These are phyloP conservation scores for Acacia melanoxylon DNA, from an alignment of 306 rosid genomes.

Conservation along the genomic window DNA sequence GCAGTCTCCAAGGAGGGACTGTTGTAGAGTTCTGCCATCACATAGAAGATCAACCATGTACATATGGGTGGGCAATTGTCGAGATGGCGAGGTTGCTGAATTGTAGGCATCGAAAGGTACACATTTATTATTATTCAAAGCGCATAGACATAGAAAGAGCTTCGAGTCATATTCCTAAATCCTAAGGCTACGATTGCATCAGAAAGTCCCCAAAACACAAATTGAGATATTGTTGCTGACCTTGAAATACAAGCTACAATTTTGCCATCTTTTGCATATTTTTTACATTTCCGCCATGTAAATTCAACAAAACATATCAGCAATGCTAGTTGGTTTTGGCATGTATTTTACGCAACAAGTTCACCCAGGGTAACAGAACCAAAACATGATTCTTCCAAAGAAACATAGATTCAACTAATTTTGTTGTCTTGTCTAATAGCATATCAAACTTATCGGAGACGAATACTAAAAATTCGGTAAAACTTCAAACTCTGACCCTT, in stretches of 20 bases:
- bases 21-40: conserved; percentile 74
- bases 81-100: conserved; percentile 64
- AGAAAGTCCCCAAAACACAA: conserved; percentile 23
- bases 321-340: conserved; percentile 2
- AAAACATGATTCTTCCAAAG: conserved; percentile 1
- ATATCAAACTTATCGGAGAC: not conserved
- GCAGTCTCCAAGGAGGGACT: conserved; percentile 96
- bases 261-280: not conserved
- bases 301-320: conserved; percentile 25
- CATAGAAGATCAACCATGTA: conserved; percentile 46
- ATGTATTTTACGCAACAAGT: conserved; percentile 19
- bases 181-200: conserved; percentile 21
- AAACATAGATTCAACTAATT: not conserved
- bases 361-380: not conserved
- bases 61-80: conserved; percentile 69
- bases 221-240: conserved; percentile 8
- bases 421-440: not conserved
- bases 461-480: conserved; percentile 8
- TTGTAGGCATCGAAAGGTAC: conserved; percentile 44
- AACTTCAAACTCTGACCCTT: conserved; percentile 16
- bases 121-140: conserved; percentile 12
- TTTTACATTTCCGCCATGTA: conserved; percentile 18
- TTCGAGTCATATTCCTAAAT: conserved; percentile 13
- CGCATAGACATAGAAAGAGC: conserved; percentile 25
- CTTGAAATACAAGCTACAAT: conserved; percentile 26